phyloP scores from a whole-genome alignment of 164 flowering plant genomes.

The Piper longum region DNA sequence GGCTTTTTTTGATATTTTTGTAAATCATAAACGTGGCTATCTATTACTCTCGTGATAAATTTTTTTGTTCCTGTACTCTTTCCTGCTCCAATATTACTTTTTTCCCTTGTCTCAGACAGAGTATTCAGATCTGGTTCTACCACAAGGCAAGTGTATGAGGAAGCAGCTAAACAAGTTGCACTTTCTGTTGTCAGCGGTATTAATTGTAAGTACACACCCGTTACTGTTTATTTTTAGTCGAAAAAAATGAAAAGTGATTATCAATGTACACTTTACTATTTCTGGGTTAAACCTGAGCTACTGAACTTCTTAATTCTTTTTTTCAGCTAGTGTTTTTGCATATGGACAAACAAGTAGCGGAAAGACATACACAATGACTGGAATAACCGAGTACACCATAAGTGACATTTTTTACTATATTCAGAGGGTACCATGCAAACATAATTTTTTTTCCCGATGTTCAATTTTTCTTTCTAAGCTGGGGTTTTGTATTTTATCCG shows the following conservation, averaged over 20 bases:
- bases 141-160: conserved; percentile 68
- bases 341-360: conserved; percentile 99
- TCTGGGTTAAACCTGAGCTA: not conserved
- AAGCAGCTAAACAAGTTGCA: conserved; percentile 64
- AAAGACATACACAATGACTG: conserved; percentile 90
- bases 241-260: too few relatives aligned
- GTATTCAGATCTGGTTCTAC: conserved; percentile 48
- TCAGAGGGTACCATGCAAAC: conserved; percentile 29
- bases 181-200: conserved; percentile 79
- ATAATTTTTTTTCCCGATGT: not conserved
- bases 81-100: not conserved
- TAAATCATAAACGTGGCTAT: too few relatives aligned
- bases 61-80: not conserved
- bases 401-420: conserved; percentile 68
- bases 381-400: conserved; percentile 59
- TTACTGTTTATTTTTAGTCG: not conserved
- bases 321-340: conserved; percentile 78
- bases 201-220: conserved; percentile 45
- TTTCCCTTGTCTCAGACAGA: conserved; percentile 31
- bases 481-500: not conserved
- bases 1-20: too few relatives aligned
- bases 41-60: too few relatives aligned
- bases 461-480: not conserved
- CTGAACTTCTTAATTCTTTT: not conserved
- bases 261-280: not conserved